A percentile compares a stretch with the other conserved stretches of the same genome.
Evolutionary conservation across 1,284 basidiomycete species (phyloP).

Genomic region (Stereum hirsutum): DNA sequence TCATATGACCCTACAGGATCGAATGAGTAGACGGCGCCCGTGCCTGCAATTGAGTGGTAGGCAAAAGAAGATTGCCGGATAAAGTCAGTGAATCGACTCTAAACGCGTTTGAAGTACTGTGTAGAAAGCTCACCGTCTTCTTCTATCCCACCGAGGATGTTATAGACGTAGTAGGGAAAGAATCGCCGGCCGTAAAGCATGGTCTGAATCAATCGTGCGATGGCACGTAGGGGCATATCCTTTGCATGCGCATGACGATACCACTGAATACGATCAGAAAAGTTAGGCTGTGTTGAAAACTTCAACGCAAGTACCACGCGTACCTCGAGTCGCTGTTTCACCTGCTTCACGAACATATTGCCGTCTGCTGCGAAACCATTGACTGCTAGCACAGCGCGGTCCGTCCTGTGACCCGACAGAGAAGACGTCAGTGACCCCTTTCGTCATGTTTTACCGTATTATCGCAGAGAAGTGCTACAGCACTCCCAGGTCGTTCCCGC

Average conservation of each 20-base stretch:
- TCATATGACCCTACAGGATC: constrained; percentile 96
- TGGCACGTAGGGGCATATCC: constrained; percentile 86
- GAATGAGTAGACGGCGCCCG: constrained; percentile 94
- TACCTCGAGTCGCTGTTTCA: constrained; percentile 89
- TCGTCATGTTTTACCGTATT: too few species aligned
- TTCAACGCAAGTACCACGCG: constrained; percentile 12
- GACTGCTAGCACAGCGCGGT: constrained; percentile 85
- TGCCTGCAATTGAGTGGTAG: constrained; percentile 39
- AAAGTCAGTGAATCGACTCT: constrained; percentile 13
- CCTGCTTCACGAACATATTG: constrained; percentile 92
- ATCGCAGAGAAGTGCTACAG: too few species aligned
- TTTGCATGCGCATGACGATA: constrained; percentile 92
- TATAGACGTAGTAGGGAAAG: constrained; percentile 96
- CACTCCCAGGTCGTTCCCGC: too few species aligned
- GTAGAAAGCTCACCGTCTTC: constrained; percentile 90
- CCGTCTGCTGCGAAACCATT: constrained; percentile 95
- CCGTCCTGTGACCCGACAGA: too few species aligned
- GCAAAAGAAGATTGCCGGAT: constrained; percentile 2
- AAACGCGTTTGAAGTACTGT: too few species aligned
- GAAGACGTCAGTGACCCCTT: too few species aligned
- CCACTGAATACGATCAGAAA: too few species aligned
- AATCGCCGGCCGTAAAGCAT: constrained; percentile 93
- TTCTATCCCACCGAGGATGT: constrained; percentile 90
- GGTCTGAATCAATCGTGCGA: constrained; percentile 90
- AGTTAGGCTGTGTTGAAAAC: constrained; percentile 2